A percentile compares a stretch with the other conserved stretches of the same genome.
These are phyloP conservation scores for Pseudogymnoascus sp. DNA, from an alignment of 2,329 filamentous ascomycete genomes.

Conservation along the genomic window DNA sequence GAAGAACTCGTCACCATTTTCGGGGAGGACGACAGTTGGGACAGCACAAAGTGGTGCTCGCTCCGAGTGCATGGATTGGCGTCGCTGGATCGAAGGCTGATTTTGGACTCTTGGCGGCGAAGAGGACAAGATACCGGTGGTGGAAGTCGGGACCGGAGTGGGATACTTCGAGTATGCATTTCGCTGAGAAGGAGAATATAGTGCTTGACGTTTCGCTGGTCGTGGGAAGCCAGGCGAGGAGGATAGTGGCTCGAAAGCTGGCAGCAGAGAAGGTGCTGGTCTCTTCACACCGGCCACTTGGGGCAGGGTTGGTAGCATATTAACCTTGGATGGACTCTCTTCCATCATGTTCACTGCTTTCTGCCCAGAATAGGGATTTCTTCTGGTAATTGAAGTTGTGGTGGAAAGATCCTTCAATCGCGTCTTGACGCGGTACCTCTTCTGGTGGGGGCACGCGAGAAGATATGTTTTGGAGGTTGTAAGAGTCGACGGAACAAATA, in stretches of 20 bases:
- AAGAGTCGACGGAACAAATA: not conserved
- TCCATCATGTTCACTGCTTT: constrained; percentile 28
- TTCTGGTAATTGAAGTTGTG: not conserved
- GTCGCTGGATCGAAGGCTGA: constrained; percentile 50
- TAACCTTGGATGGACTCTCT: constrained; percentile 29
- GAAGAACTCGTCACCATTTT: constrained; percentile 70
- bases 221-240: constrained; percentile 68
- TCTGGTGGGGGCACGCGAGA: constrained; percentile 4
- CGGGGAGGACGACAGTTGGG: constrained; percentile 72
- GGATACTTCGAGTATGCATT: constrained; percentile 59
- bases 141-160: constrained; percentile 88
- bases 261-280: constrained; percentile 61
- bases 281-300: constrained; percentile 47
- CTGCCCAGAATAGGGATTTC: not conserved
- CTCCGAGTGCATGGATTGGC: constrained; percentile 58
- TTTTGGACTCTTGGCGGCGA: constrained; percentile 59
- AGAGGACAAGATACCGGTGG: constrained; percentile 81
- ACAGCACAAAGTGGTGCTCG: constrained; percentile 77
- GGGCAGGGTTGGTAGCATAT: constrained; percentile 22
- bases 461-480: constrained; percentile 4
- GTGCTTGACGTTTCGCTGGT: constrained; percentile 60
- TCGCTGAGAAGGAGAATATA: constrained; percentile 34
- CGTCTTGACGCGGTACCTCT: constrained; percentile 6
- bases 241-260: constrained; percentile 72
- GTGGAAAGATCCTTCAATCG: constrained; percentile 5